Evolutionary conservation across 129 eudicot species (phyloP).

Genomic region (Dittrichia graveolens): DNA sequence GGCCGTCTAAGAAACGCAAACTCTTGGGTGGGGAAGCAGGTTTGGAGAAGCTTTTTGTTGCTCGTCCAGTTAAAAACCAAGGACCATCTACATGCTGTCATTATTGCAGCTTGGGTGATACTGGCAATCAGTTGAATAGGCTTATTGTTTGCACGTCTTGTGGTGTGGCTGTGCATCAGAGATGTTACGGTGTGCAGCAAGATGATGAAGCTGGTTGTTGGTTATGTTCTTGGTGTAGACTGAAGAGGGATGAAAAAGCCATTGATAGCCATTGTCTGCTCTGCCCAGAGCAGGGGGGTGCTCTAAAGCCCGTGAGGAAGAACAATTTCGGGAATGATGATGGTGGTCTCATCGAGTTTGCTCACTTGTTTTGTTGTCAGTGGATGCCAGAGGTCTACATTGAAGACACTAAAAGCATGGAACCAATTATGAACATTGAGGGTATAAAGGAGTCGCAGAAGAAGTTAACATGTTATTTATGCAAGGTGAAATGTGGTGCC

Average conservation of each 20-base stretch:
- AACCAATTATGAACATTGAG: constrained; percentile 77
- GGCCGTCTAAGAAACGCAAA: constrained; percentile 94
- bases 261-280: constrained; percentile 66
- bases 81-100: constrained; percentile 69
- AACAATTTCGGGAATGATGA: constrained; percentile 46
- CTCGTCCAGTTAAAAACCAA: constrained; percentile 70
- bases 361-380: constrained; percentile 91
- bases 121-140: constrained; percentile 65
- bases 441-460: constrained; percentile 69
- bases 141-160: constrained; percentile 79
- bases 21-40: constrained; percentile 88
- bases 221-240: constrained; percentile 90
- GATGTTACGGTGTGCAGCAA: constrained; percentile 94
- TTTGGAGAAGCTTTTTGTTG: constrained; percentile 85
- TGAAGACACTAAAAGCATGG: constrained; percentile 84
- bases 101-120: constrained; percentile 82
- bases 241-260: constrained; percentile 42
- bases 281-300: constrained; percentile 82
- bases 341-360: constrained; percentile 54
- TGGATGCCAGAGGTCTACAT: constrained; percentile 96
- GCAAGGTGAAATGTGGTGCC: constrained; percentile 93
- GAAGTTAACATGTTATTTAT: constrained; percentile 75
- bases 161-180: constrained; percentile 82
- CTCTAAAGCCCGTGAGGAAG: constrained; percentile 55
- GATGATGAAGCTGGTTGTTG: constrained; percentile 62